Evolutionary conservation across 1,284 basidiomycete species (phyloP), one percentile per base, ranked within the genome.

Genomic region (Ganoderma multipileum): DNA sequence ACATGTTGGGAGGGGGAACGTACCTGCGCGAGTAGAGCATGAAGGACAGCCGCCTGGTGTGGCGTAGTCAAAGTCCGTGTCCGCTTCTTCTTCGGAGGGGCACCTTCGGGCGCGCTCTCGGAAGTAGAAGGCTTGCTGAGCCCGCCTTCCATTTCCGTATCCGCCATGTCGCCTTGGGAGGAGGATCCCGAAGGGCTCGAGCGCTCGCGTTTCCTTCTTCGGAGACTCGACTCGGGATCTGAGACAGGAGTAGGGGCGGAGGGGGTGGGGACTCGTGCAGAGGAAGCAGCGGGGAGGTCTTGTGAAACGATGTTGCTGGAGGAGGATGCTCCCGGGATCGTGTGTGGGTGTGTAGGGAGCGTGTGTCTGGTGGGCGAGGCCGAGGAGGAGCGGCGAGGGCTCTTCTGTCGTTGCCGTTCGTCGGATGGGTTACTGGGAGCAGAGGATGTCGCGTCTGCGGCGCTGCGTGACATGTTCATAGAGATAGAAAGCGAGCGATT

Each of bases 31-130:
- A 95, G 85, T 57, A 95, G 84, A 9, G 91, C 90, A 75, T 94
- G 93, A 20, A 95, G 83, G 26, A 93, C 93, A 18, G 91, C 90
- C 65, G 93, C 89, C 77, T 95, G 93, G 75, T 94, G 91, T 8
- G 93, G 92, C 16, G 93, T 95, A 55, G 93, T 95, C 68, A 95
- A 83, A 20, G 93, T 95, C 54, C 87, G 82, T 73, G 93, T 95
- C 73, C 91, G 86, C 80, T 93, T 93, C 79, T 91, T 92, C 82
- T 91, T 91, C 47, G 84, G 81, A 41, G 85, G 84, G 60, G 82
- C 79, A 30, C 73, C 69, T n/a, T 73, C 66, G 14, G 73, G 67
- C n/a, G 71, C 68, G 18, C 70, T 67, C 58, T 75, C 73, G 23
- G 76, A 72, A 12, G 69, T 54, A 30, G 67, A 64, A 4, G 72